These are phyloP conservation scores for Dichomitus squalens DNA, from an alignment of 1,284 basidiomycete genomes.

Conservation along the genomic window DNA sequence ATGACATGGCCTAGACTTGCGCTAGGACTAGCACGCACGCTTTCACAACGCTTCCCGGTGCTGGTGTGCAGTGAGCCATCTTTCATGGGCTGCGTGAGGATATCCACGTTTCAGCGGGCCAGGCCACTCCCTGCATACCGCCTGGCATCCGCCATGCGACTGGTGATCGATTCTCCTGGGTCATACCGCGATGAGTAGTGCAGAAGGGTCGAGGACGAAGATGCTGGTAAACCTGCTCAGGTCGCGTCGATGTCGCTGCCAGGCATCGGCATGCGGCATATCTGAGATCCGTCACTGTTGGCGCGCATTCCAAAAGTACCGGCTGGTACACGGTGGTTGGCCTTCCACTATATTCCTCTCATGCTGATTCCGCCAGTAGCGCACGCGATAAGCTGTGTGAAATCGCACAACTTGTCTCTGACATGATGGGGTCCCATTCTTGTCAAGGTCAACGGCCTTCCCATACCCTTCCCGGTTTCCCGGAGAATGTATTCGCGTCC, in stretches of 20 bases:
- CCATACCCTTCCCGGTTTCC: constrained; percentile 25
- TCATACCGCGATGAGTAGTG: too few relatives aligned
- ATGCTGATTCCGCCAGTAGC: constrained; percentile 20
- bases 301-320: background rate
- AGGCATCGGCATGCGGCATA: constrained; percentile 17
- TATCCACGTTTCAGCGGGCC: too few relatives aligned
- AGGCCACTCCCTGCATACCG: too few relatives aligned
- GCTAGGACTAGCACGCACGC: background rate
- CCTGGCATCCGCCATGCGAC: too few relatives aligned
- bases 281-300: constrained; percentile 13
- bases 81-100: too few relatives aligned
- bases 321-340: constrained; percentile 1
- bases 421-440: constrained; percentile 21
- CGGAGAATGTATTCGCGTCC: constrained; percentile 33
- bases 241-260: background rate
- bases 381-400: constrained; percentile 32
- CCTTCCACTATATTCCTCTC: constrained; percentile 19
- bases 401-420: constrained; percentile 18
- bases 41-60: background rate
- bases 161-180: too few relatives aligned
- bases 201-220: too few relatives aligned
- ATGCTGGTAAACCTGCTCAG: too few relatives aligned
- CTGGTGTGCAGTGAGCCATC: background rate
- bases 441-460: constrained; percentile 27
- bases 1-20: background rate